Conservation (phyloP, 805 yeast species). For the Wickerhamomyces rabaulensis region DNA sequence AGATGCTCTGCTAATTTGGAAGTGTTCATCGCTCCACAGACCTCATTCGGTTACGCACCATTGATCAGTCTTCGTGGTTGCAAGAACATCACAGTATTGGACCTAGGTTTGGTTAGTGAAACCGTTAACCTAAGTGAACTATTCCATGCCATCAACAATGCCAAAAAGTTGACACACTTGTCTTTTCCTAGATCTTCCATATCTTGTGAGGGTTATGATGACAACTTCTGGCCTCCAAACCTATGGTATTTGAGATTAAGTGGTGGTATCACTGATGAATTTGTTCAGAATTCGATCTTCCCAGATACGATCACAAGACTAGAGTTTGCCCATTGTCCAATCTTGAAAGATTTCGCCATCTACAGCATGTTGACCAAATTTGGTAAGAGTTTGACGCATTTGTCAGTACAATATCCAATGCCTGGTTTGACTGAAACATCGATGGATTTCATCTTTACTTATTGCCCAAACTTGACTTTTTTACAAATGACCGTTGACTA, state of each 20-base stretch:
- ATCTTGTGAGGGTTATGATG: constrained; percentile 51
- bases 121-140: constrained; percentile 79
- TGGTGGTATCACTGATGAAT: constrained; percentile 86
- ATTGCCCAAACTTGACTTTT: constrained; percentile 67
- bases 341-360: constrained; percentile 59
- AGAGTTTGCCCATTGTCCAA: constrained; percentile 86
- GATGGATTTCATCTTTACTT: constrained; percentile 64
- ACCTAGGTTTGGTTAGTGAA: constrained; percentile 83
- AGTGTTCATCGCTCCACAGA: constrained; percentile 84
- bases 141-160: constrained; percentile 64
- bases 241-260: constrained; percentile 69
- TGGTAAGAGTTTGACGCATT: constrained; percentile 58
- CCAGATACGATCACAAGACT: constrained; percentile 67
- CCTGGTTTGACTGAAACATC: constrained; percentile 68
- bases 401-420: constrained; percentile 83
- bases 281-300: constrained; percentile 62
- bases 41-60: constrained; percentile 91
- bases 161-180: constrained; percentile 61
- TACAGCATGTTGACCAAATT: constrained; percentile 54
- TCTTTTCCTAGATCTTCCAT: constrained; percentile 89
- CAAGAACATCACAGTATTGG: constrained; percentile 55
- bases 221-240: constrained; percentile 74
- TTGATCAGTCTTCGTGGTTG: constrained; percentile 77
- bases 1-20: constrained; percentile 64
- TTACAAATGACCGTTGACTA: constrained; percentile 80